A percentile compares a stretch with the other conserved stretches of the same genome.
Conservation (phyloP, 1,139 yeast genomes). For the Kurtzmaniella quercitrusa region DNA sequence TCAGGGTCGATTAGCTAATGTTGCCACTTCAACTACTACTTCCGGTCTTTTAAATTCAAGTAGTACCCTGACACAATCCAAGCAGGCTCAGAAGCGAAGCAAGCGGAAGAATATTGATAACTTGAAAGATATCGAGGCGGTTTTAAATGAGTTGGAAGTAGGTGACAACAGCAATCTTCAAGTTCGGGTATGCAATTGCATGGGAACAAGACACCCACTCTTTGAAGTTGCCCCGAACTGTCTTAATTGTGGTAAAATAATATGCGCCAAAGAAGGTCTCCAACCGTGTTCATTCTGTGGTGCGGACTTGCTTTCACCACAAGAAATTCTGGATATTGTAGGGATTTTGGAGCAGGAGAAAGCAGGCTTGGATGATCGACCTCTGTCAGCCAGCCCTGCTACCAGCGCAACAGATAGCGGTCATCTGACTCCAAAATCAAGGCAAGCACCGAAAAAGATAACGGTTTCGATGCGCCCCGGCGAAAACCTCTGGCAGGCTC, state of each 20-base stretch:
- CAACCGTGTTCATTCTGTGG: conserved; percentile 90
- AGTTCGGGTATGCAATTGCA: conserved; percentile 62
- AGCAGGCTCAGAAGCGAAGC: conserved; percentile 25
- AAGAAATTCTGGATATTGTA: conserved; percentile 60
- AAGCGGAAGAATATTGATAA: conserved; percentile 44
- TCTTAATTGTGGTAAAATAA: conserved; percentile 87
- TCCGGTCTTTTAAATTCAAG: conserved; percentile 31
- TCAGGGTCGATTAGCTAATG: conserved; percentile 18
- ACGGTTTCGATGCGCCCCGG: conserved; percentile 55
- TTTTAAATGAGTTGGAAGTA: conserved; percentile 35
- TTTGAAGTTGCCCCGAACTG: conserved; percentile 93
- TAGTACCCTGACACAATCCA: conserved; percentile 17
- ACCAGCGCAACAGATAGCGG: conserved; percentile 14
- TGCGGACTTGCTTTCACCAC: conserved; percentile 52
- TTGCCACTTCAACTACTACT: conserved; percentile 27
- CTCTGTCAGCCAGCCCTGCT: neutral
- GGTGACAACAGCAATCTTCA: conserved; percentile 10
- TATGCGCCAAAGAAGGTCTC: conserved; percentile 85
- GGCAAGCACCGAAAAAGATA: conserved; percentile 34
- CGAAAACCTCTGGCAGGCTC: conserved; percentile 65
- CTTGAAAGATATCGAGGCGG: conserved; percentile 54
- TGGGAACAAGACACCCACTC: conserved; percentile 81
- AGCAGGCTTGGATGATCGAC: conserved; percentile 15
- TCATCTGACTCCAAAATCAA: conserved; percentile 15
- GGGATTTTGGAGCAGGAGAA: conserved; percentile 49